phyloP scores from a whole-genome alignment of 768 basidiomycete genomes.

The Tricholoma sp. region DNA sequence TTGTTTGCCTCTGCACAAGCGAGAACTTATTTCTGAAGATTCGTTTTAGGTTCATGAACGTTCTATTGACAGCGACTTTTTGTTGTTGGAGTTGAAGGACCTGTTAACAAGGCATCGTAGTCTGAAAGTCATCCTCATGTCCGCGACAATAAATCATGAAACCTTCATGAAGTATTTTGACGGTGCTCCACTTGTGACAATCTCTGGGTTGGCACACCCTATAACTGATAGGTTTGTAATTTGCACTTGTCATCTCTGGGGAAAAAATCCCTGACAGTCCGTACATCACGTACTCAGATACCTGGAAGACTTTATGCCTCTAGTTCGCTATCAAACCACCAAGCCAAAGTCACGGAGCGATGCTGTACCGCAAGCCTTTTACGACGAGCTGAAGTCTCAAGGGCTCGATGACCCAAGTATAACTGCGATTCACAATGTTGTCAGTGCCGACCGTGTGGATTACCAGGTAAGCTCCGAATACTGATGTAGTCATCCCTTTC shows the following conservation, averaged over 20 bases:
- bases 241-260: background rate
- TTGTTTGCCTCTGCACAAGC: slow-evolving; percentile 5
- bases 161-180: slow-evolving; percentile 81
- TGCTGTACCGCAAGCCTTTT: slow-evolving; percentile 41
- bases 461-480: slow-evolving; percentile 47
- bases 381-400: slow-evolving; percentile 41
- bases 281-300: slow-evolving; percentile 42
- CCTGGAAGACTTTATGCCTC: slow-evolving; percentile 72
- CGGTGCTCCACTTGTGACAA: slow-evolving; percentile 73
- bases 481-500: background rate
- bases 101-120: slow-evolving; percentile 56
- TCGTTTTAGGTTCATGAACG: slow-evolving; percentile 77
- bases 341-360: slow-evolving; percentile 30
- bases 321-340: slow-evolving; percentile 49
- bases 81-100: slow-evolving; percentile 80
- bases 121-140: slow-evolving; percentile 87
- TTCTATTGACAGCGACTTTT: slow-evolving; percentile 85
- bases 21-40: background rate
- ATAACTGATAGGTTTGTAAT: slow-evolving; percentile 63
- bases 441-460: slow-evolving; percentile 62
- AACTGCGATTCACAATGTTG: slow-evolving; percentile 55
- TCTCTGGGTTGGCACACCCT: slow-evolving; percentile 79
- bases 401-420: slow-evolving; percentile 50
- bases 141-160: slow-evolving; percentile 90
- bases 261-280: background rate